These are phyloP conservation scores for Mycena sanguinolenta DNA, from an alignment of 768 basidiomycete species.

Conservation along the genomic window DNA sequence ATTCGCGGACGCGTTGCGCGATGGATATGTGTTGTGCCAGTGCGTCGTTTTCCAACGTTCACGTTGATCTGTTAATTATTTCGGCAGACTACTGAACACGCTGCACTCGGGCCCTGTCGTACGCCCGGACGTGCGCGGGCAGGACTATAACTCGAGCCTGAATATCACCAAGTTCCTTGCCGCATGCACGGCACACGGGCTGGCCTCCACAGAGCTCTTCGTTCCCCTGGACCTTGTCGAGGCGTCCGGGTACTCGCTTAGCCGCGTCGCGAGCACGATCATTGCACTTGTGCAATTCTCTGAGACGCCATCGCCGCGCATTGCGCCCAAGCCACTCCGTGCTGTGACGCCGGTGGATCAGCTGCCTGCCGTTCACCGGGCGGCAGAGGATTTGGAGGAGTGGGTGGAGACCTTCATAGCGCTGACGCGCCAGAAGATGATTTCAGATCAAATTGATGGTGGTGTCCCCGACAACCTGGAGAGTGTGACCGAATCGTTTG, in stretches of 20 bases:
- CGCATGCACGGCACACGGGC: slow-evolving; percentile 57
- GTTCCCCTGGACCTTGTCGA: slow-evolving; percentile 63
- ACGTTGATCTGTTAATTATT: slow-evolving; percentile 6
- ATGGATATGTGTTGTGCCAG: slow-evolving; percentile 78
- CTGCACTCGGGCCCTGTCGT: slow-evolving; percentile 60
- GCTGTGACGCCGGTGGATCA: neutral
- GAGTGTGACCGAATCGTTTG: slow-evolving; percentile 10
- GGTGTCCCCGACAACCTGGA: neutral
- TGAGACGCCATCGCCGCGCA: slow-evolving; percentile 6
- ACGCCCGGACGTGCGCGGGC: slow-evolving; percentile 62
- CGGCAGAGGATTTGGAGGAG: slow-evolving; percentile 19
- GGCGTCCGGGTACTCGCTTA: slow-evolving; percentile 58
- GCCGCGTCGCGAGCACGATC: slow-evolving; percentile 66
- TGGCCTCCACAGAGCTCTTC: slow-evolving; percentile 61
- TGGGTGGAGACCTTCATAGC: slow-evolving; percentile 26
- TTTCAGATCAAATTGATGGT: slow-evolving; percentile 8
- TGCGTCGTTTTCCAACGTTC: slow-evolving; percentile 39
- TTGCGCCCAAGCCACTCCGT: neutral
- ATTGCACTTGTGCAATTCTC: slow-evolving; percentile 57
- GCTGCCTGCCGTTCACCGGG: neutral
- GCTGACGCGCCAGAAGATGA: slow-evolving; percentile 22
- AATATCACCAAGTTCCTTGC: slow-evolving; percentile 70
- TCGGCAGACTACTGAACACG: slow-evolving; percentile 67
- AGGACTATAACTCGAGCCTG: slow-evolving; percentile 55
- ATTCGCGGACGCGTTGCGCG: slow-evolving; percentile 70